Evolutionary conservation across 306 rosid species (phyloP).

Genomic region (Corylus avellana): DNA sequence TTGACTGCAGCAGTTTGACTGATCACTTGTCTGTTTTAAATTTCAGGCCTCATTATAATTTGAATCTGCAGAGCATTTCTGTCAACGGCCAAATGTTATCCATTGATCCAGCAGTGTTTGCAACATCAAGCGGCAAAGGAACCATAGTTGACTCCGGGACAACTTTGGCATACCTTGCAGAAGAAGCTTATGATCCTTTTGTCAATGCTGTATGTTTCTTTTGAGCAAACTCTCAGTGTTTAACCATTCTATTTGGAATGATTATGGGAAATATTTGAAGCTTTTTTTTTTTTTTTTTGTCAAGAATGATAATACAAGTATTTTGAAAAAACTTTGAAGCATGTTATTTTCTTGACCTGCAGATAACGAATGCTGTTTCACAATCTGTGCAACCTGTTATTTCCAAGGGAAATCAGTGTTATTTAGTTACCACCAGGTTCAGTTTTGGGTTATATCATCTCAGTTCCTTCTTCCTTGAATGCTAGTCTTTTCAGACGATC

Average conservation of each 20-base stretch:
- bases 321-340: neutral
- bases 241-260: constrained; percentile 12
- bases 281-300: neutral
- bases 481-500: constrained; percentile 15
- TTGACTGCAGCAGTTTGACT: constrained; percentile 20
- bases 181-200: constrained; percentile 81
- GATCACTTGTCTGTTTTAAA: constrained; percentile 23
- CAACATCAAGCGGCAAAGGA: constrained; percentile 78
- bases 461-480: neutral
- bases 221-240: constrained; percentile 19
- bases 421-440: constrained; percentile 66
- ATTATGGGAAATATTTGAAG: no score
- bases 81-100: constrained; percentile 68
- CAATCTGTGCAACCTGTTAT: constrained; percentile 59
- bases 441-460: constrained; percentile 9
- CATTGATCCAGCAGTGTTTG: constrained; percentile 67
- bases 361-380: constrained; percentile 65
- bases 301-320: neutral
- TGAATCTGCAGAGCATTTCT: constrained; percentile 88
- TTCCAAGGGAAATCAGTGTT: constrained; percentile 77
- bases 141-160: constrained; percentile 97
- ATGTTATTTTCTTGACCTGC: constrained; percentile 20
- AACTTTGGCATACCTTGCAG: constrained; percentile 94
- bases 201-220: constrained; percentile 74
- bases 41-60: constrained; percentile 94